These are phyloP conservation scores for Cicer yamashitae DNA, from an alignment of 306 rosid genomes.

Conservation along the genomic window DNA sequence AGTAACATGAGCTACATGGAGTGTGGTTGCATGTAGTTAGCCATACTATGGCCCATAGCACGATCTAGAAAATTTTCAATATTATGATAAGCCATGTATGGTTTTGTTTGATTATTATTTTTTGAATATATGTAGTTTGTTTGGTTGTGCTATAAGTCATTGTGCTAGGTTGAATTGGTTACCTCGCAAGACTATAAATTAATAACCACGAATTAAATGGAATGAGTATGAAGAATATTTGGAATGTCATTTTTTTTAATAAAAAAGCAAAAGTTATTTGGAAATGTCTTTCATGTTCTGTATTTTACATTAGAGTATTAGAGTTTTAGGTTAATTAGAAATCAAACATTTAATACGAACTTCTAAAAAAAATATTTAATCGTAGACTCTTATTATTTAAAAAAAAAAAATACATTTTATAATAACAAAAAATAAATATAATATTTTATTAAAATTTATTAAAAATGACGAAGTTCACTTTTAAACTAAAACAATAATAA, in stretches of 20 bases:
- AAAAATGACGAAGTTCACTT: too few species aligned
- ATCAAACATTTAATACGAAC: not conserved
- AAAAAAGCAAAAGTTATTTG: too few species aligned
- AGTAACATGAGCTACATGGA: too few species aligned
- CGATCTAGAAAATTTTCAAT: not conserved
- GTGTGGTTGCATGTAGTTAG: not conserved
- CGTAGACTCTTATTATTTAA: too few species aligned
- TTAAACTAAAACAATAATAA: too few species aligned
- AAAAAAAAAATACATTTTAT: too few species aligned
- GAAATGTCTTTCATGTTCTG: not conserved
- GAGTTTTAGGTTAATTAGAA: not conserved
- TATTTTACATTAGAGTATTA: not conserved
- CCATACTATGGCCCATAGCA: not conserved
- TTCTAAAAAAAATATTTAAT: too few species aligned
- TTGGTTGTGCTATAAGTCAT: not conserved
- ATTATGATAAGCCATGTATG: not conserved
- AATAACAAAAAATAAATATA: too few species aligned
- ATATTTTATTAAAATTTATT: too few species aligned
- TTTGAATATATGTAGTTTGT: not conserved
- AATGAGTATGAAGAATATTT: not conserved
- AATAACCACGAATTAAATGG: constrained; percentile 4
- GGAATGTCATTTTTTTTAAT: too few species aligned
- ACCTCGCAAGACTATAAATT: not conserved
- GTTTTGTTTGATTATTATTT: too few species aligned
- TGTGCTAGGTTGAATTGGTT: not conserved